phyloP scores from a whole-genome alignment of 805 yeast species.

The Pichia insulana region DNA sequence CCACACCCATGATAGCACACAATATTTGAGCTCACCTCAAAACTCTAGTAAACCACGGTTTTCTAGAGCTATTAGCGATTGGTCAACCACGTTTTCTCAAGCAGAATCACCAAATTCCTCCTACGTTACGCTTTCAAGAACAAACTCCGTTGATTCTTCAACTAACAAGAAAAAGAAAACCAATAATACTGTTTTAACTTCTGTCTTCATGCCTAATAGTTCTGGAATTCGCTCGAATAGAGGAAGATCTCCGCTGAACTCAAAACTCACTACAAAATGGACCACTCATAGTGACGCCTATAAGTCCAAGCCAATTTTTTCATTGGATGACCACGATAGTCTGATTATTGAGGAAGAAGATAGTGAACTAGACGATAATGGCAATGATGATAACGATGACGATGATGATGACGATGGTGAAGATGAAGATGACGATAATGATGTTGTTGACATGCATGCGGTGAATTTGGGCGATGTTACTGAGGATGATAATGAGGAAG shows the following conservation, averaged over 20 bases:
- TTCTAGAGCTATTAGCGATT: conserved; percentile 28
- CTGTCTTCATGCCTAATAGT: conserved; percentile 3
- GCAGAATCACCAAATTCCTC: conserved; percentile 30
- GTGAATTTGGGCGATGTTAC: neutral
- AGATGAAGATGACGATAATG: neutral
- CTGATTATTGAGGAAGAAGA: conserved; percentile 30
- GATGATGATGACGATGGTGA: conserved; percentile 1
- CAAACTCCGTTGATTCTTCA: conserved; percentile 29
- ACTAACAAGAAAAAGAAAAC: conserved; percentile 20
- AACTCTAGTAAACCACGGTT: conserved; percentile 17
- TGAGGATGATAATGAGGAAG: too few species aligned
- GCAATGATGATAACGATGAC: neutral
- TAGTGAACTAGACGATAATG: conserved; percentile 7
- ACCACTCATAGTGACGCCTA: conserved; percentile 11
- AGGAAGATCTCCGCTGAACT: conserved; percentile 27
- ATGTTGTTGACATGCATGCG: neutral
- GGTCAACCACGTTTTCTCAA: conserved; percentile 21
- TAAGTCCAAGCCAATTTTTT: conserved; percentile 27
- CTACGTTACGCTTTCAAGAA: conserved; percentile 25
- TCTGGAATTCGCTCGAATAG: conserved; percentile 17
- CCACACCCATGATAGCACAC: neutral
- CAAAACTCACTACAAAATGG: conserved; percentile 26
- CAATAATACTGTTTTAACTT: conserved; percentile 1
- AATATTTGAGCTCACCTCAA: conserved; percentile 6
- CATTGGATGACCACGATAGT: conserved; percentile 52